Conservation (phyloP, 805 yeast genomes). For the Komagataella pseudopastoris region DNA sequence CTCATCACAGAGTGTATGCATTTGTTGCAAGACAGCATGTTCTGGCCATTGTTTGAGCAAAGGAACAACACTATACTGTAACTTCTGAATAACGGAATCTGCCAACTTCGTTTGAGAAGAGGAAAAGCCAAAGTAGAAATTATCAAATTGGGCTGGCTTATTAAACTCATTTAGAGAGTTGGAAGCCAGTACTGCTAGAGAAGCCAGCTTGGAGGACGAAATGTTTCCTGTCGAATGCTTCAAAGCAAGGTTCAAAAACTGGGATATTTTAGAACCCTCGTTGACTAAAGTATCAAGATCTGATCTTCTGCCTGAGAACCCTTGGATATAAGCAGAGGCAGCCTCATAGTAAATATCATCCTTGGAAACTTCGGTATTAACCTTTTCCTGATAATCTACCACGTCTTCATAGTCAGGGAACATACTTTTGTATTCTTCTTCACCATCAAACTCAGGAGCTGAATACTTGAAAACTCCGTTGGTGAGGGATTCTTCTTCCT, state of each 20-base stretch:
- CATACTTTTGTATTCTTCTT: constrained; percentile 63
- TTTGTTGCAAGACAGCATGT: constrained; percentile 72
- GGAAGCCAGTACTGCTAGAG: neutral
- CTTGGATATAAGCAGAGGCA: constrained; percentile 32
- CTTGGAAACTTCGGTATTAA: constrained; percentile 6
- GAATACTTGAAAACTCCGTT: constrained; percentile 52
- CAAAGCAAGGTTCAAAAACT: neutral
- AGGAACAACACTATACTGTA: constrained; percentile 29
- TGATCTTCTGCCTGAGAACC: constrained; percentile 14
- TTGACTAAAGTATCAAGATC: constrained; percentile 3
- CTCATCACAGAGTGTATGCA: constrained; percentile 52
- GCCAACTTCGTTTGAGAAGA: constrained; percentile 50
- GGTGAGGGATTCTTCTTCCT: constrained; percentile 46
- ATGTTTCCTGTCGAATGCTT: neutral
- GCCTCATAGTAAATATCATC: constrained; percentile 34
- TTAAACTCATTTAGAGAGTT: neutral
- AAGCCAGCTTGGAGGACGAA: neutral
- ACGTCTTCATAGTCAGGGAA: constrained; percentile 84
- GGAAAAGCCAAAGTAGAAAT: constrained; percentile 57
- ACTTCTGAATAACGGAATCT: constrained; percentile 27
- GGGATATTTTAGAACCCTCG: constrained; percentile 3
- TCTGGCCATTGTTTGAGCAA: constrained; percentile 80
- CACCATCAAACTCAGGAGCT: constrained; percentile 54
- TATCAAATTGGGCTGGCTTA: constrained; percentile 54
- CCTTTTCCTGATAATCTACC: constrained; percentile 21